Percentiles rank a stretch among this genome's conserved stretches.
Evolutionary conservation across 2,329 filamentous ascomycete genomes (phyloP).

Genomic region (Cadophora sp.): DNA sequence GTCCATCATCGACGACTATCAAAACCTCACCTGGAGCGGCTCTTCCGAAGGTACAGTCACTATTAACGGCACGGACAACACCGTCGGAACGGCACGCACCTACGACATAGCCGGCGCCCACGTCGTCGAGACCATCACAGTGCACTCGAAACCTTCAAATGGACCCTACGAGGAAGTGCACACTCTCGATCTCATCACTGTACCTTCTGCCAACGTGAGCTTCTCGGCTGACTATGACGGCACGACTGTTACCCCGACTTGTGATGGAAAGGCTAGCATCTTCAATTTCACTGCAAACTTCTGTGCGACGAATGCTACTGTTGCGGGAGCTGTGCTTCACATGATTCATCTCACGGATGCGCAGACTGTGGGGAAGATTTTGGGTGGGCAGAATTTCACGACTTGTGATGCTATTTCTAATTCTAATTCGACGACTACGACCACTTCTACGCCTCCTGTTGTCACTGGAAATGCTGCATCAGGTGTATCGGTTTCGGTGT

Average conservation of each 20-base stretch:
- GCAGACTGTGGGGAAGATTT: conserved; percentile 32
- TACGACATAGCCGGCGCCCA: conserved; percentile 33
- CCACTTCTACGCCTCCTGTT: conserved; percentile 14
- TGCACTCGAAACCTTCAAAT: conserved; percentile 33
- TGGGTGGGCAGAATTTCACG: conserved; percentile 38
- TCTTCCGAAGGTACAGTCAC: conserved; percentile 29
- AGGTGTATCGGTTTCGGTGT: background rate
- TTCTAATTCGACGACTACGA: conserved; percentile 18
- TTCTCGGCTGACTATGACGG: conserved; percentile 37
- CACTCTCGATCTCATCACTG: conserved; percentile 32
- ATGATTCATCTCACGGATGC: conserved; percentile 33
- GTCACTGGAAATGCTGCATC: conserved; percentile 15
- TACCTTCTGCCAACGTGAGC: conserved; percentile 34
- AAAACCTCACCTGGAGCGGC: conserved; percentile 40
- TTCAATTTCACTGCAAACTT: conserved; percentile 41
- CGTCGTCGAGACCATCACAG: conserved; percentile 36
- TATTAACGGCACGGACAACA: conserved; percentile 40
- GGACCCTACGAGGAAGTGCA: conserved; percentile 39
- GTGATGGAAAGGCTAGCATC: conserved; percentile 33
- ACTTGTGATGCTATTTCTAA: conserved; percentile 28
- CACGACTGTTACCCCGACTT: conserved; percentile 35
- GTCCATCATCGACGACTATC: conserved; percentile 38
- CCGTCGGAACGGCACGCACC: conserved; percentile 35
- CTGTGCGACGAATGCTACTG: conserved; percentile 36
- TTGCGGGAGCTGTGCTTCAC: conserved; percentile 32